Evolutionary conservation across 768 basidiomycete genomes (phyloP), one percentile per base, ranked within the genome.

Genomic region (Trametes meyenii): DNA sequence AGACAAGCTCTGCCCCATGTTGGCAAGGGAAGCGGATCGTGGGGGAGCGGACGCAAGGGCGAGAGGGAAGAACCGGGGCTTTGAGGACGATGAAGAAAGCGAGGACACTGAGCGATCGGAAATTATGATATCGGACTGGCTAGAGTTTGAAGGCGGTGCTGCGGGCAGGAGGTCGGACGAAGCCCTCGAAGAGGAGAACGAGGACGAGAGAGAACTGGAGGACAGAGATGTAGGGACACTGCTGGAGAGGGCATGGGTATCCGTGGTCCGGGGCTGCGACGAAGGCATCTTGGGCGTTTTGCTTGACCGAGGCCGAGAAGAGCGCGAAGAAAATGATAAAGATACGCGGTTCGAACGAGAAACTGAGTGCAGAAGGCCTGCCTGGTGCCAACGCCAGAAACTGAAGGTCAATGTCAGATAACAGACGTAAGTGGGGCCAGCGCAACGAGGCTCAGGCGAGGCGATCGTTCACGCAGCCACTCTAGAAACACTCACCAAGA

Each of bases 121-220:
- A 67, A 67, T 66, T 68, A 66, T 69, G 71, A 77, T 75, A 74
- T 79, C 77, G 67, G 79, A 78, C 70, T 69, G 73, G 60, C 71
- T 74, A 55, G 75, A 71, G 66, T 69, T 71, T 59, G 77, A 73
- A 52, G 71, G 66, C 50, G 70, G 54, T 39, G 67, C 71, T 67
- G 73, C 72, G 65, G 71, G 76, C 65, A 74, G 71, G 71, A 74
- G 71, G 74, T 77, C 77, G 67, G 77, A 74, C 58, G 77, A 72
- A 62, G 71, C 74, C 66, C 74, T 71, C 61, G 79, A 75, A 68
- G 81, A 76, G 65, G 77, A 70, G 70, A 81, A 77, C 64, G 81
- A 79, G 72, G 79, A 77, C 35, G 77, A 74, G 61, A 75, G 73
- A 46, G 79, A 78, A 70, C 74, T 73, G 55, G 72, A 69, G 60